Conservation (phyloP, 805 yeast species). For the Scheffersomyces coipomensis region DNA sequence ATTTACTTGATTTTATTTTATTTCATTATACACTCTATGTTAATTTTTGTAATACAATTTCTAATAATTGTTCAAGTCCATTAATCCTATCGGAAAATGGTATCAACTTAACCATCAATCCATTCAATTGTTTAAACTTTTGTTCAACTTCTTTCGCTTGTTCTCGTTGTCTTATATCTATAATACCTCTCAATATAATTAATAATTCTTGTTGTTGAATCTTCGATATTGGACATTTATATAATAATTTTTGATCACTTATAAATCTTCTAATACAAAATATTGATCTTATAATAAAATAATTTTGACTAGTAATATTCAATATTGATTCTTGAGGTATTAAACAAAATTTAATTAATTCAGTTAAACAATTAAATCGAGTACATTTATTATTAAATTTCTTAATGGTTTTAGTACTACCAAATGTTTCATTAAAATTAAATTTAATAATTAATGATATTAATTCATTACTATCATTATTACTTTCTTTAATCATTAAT, state of each 20-base stretch:
- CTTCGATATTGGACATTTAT: slow-evolving; percentile 63
- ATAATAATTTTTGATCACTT: slow-evolving; percentile 59
- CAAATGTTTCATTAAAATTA: slow-evolving; percentile 52
- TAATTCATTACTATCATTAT: slow-evolving; percentile 24
- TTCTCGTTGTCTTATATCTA: slow-evolving; percentile 1
- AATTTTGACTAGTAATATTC: slow-evolving; percentile 22
- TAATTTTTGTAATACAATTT: neutral
- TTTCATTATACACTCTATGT: slow-evolving; percentile 1
- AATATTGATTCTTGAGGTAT: slow-evolving; percentile 11
- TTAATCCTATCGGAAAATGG: slow-evolving; percentile 11
- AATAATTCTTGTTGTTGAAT: slow-evolving; percentile 65
- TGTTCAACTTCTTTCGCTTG: slow-evolving; percentile 2
- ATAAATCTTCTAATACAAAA: slow-evolving; percentile 62
- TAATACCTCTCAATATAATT: slow-evolving; percentile 41
- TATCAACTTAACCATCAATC: slow-evolving; percentile 14
- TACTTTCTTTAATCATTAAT: slow-evolving; percentile 20
- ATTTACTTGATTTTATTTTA: neutral
- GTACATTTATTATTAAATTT: slow-evolving; percentile 45
- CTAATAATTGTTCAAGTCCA: neutral
- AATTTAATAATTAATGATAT: slow-evolving; percentile 37
- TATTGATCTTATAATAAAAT: slow-evolving; percentile 55
- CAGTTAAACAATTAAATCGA: slow-evolving; percentile 54
- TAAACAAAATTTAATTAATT: slow-evolving; percentile 43
- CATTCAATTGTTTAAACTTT: slow-evolving; percentile 7
- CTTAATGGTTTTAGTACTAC: slow-evolving; percentile 55